Evolutionary conservation across 805 yeast species (phyloP).

Genomic region (Yamadazyma ubonensis): DNA sequence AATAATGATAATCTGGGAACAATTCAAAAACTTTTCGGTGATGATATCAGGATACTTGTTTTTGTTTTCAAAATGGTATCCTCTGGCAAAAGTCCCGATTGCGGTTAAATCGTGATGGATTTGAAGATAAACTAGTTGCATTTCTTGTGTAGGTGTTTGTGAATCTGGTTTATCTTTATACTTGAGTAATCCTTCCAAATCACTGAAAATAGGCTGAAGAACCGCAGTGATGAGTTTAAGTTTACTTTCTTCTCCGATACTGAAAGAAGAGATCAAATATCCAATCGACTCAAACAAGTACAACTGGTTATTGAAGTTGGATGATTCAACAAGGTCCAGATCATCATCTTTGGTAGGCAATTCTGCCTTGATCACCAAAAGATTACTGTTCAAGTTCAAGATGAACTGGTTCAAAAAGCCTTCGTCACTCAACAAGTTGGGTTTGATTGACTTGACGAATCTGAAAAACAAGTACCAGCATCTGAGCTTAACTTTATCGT

Average conservation of each 20-base stretch:
- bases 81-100: slow-evolving; percentile 85
- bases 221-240: slow-evolving; percentile 58
- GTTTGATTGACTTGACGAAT: slow-evolving; percentile 74
- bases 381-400: slow-evolving; percentile 47
- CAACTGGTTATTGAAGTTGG: slow-evolving; percentile 72
- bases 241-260: slow-evolving; percentile 28
- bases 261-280: slow-evolving; percentile 55
- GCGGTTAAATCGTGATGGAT: slow-evolving; percentile 87
- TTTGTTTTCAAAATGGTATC: slow-evolving; percentile 55
- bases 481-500: slow-evolving; percentile 73
- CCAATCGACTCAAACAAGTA: slow-evolving; percentile 88
- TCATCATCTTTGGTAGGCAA: slow-evolving; percentile 56
- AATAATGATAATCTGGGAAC: slow-evolving; percentile 79
- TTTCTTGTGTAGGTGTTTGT: slow-evolving; percentile 18
- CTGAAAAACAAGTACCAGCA: slow-evolving; percentile 89
- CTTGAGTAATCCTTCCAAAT: slow-evolving; percentile 58
- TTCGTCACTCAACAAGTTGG: slow-evolving; percentile 44
- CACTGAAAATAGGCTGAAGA: slow-evolving; percentile 71
- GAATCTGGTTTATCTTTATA: slow-evolving; percentile 9
- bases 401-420: slow-evolving; percentile 54
- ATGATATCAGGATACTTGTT: slow-evolving; percentile 38
- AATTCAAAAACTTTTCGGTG: slow-evolving; percentile 50
- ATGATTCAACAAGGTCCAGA: slow-evolving; percentile 44
- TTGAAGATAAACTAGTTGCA: slow-evolving; percentile 54
- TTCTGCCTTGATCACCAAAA: slow-evolving; percentile 63